These are phyloP conservation scores for Isoetes engelmannii DNA, from an alignment of 83 land plant species.

Conservation along the genomic window DNA sequence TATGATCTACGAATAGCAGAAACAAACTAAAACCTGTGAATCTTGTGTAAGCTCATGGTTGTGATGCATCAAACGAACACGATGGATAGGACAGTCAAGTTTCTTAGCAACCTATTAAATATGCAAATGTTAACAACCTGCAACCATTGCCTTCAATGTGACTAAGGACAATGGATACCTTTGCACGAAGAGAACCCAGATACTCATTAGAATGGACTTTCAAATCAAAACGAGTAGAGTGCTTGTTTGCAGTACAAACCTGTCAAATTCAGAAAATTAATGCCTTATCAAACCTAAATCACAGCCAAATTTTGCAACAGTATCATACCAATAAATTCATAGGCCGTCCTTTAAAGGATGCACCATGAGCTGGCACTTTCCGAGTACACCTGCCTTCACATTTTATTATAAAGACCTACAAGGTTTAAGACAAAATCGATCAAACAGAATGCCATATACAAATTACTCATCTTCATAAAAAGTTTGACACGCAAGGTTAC, in stretches of 20 bases:
- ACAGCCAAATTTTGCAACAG: not conserved
- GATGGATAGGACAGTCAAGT: constrained; percentile 28
- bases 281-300: not conserved
- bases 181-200: constrained; percentile 32
- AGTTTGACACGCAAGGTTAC: not conserved
- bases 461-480: not conserved
- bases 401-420: constrained; percentile 31
- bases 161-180: constrained; percentile 10
- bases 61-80: constrained; percentile 27
- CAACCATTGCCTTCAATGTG: not conserved
- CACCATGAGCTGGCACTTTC: constrained; percentile 33
- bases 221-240: constrained; percentile 30
- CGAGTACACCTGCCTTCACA: constrained; percentile 33
- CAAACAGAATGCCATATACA: not conserved
- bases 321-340: constrained; percentile 24
- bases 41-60: constrained; percentile 30
- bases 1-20: not conserved
- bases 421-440: not conserved
- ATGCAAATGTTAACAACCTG: not conserved
- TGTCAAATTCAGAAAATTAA: not conserved
- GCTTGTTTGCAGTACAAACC: constrained; percentile 36
- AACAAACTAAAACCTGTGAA: constrained; percentile 21
- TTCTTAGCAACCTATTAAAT: constrained; percentile 24
- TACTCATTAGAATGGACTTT: constrained; percentile 32
- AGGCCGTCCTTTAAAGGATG: constrained; percentile 36